Percentiles rank a stretch among this genome's conserved stretches.
phyloP scores from a whole-genome alignment of 306 rosid species.

The Cicer pinnatifidum region DNA sequence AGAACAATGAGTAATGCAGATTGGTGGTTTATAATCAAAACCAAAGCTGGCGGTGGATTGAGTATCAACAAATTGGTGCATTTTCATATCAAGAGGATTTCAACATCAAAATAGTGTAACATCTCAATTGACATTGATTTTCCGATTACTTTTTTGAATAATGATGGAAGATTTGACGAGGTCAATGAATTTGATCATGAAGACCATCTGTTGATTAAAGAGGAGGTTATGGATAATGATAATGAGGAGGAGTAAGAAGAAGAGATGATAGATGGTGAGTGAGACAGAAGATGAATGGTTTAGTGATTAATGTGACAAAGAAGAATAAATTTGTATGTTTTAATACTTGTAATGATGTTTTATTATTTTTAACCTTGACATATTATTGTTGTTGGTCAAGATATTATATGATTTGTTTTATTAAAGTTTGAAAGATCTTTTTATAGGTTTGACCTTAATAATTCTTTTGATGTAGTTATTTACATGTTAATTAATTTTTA shows the following conservation, averaged over 20 bases:
- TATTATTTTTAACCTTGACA: no score
- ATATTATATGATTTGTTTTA: no score
- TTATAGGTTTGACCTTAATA: no score
- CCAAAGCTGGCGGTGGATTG: background rate
- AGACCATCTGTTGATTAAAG: background rate
- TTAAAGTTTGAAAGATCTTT: no score
- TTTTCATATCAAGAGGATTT: background rate
- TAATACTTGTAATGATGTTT: background rate
- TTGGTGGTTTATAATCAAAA: background rate
- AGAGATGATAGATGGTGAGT: background rate
- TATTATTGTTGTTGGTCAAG: no score
- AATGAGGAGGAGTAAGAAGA: background rate
- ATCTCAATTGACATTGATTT: no score
- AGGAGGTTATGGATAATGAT: background rate
- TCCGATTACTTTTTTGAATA: no score
- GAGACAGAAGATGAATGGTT: background rate
- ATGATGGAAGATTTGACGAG: no score
- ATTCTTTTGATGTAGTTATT: no score
- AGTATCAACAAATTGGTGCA: background rate
- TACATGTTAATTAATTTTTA: no score
- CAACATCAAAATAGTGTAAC: background rate
- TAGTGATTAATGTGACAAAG: background rate
- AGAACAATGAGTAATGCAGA: background rate
- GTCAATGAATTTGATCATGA: background rate
- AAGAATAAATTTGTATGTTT: background rate